Evolutionary conservation across 306 rosid genomes (phyloP).

Genomic region (Potentilla sterilis): DNA sequence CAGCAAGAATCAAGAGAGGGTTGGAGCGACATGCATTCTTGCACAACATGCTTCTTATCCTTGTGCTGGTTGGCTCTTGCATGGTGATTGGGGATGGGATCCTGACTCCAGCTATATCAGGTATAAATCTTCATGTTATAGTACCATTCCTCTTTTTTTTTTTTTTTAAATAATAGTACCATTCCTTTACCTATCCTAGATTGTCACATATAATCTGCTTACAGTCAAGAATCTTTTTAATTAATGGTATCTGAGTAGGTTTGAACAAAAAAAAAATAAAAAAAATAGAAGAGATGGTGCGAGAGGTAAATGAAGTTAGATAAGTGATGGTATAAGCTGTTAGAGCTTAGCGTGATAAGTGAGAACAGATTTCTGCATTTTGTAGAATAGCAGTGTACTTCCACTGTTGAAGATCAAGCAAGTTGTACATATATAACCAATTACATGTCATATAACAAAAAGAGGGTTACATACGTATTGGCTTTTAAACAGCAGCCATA

Average conservation of each 20-base stretch:
- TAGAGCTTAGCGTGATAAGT: background rate
- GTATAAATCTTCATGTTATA: constrained; percentile 34
- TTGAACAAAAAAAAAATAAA: too few species aligned
- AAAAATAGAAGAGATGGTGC: background rate
- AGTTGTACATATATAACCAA: background rate
- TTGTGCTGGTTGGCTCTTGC: constrained; percentile 91
- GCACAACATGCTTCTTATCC: constrained; percentile 67
- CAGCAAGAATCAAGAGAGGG: constrained; percentile 85
- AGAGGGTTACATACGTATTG: background rate
- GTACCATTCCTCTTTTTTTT: constrained; percentile 17
- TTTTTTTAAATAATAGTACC: too few species aligned
- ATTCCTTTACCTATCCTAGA: constrained; percentile 9
- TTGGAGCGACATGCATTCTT: constrained; percentile 52
- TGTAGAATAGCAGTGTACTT: background rate
- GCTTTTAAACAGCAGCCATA: background rate
- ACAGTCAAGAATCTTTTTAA: background rate
- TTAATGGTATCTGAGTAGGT: background rate
- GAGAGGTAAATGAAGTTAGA: background rate
- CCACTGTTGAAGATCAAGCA: background rate
- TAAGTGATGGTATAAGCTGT: background rate
- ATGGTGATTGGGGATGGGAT: constrained; percentile 98
- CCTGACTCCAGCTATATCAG: constrained; percentile 96
- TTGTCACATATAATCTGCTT: background rate
- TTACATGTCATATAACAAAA: background rate
- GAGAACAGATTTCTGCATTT: background rate